Evolutionary conservation across 371 early-diverging fungal genomes (phyloP).

Genomic region (Syncephalastrum monosporum): DNA sequence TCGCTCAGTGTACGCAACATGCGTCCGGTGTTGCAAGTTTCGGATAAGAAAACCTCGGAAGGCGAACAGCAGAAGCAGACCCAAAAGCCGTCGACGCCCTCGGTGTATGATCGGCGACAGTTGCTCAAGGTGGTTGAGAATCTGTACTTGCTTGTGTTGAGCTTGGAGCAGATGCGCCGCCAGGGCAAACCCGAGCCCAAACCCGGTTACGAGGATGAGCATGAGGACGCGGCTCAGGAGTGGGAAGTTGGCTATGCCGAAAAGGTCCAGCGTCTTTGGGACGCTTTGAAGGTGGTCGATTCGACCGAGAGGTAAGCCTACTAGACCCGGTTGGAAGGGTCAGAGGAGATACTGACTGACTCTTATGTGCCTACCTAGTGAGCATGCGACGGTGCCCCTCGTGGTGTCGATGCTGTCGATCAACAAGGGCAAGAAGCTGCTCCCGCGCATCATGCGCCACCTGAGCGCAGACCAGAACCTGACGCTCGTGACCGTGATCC

Average conservation of each 20-base stretch:
- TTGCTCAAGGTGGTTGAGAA: slow-evolving; percentile 76
- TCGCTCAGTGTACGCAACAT: slow-evolving; percentile 87
- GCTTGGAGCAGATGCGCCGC: slow-evolving; percentile 81
- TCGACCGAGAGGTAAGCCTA: slow-evolving; percentile 53
- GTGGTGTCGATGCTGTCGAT: slow-evolving; percentile 68
- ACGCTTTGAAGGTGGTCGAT: slow-evolving; percentile 57
- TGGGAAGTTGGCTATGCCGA: slow-evolving; percentile 50
- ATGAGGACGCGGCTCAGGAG: slow-evolving; percentile 52
- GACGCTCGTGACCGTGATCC: slow-evolving; percentile 71
- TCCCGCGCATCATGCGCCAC: slow-evolving; percentile 83
- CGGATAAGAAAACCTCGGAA: slow-evolving; percentile 17
- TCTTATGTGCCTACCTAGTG: too few species aligned
- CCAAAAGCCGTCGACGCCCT: slow-evolving; percentile 9
- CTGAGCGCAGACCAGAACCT: slow-evolving; percentile 77
- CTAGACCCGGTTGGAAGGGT: background rate
- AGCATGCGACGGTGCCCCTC: slow-evolving; percentile 10
- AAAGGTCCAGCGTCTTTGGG: slow-evolving; percentile 62
- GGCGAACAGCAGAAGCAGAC: slow-evolving; percentile 6
- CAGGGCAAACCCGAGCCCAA: slow-evolving; percentile 54
- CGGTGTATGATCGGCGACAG: slow-evolving; percentile 51
- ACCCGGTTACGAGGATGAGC: slow-evolving; percentile 48
- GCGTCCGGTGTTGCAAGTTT: slow-evolving; percentile 81
- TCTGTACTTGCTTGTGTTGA: slow-evolving; percentile 73
- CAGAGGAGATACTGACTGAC: slow-evolving; percentile 5
- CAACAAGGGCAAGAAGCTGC: slow-evolving; percentile 83